phyloP scores from a whole-genome alignment of 2,329 filamentous ascomycete species.

The Canariomyces notabilis region DNA sequence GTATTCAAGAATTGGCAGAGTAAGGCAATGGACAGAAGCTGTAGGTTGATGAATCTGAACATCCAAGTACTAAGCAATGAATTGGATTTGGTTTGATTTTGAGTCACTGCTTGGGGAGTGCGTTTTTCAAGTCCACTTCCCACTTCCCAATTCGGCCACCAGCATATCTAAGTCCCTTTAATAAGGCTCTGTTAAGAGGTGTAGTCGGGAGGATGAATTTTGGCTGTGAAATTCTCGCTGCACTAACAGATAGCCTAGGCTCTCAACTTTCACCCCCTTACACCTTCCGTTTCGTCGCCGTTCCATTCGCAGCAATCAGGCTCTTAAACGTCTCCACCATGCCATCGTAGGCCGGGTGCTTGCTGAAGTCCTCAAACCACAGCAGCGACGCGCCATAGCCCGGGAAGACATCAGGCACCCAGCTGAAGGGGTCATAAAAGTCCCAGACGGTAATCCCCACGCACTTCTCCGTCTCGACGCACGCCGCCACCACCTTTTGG shows the following conservation, averaged over 20 bases:
- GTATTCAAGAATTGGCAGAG: no score
- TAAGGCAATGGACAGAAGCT: no score
- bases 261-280: background rate
- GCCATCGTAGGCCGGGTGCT: constrained; percentile 33
- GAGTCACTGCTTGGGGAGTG: no score
- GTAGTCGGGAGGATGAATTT: no score
- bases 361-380: constrained; percentile 32
- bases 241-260: background rate
- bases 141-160: no score
- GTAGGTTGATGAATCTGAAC: no score
- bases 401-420: constrained; percentile 33
- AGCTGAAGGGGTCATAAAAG: constrained; percentile 37
- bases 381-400: constrained; percentile 32
- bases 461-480: constrained; percentile 31
- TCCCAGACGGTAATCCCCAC: constrained; percentile 40
- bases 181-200: no score
- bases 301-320: constrained; percentile 3
- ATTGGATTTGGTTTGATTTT: no score
- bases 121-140: no score
- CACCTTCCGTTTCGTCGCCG: background rate
- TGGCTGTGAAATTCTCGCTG: no score
- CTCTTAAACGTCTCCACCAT: constrained; percentile 33
- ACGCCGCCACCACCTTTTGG: constrained; percentile 29
- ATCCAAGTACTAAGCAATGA: no score
- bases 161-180: no score